Evolutionary conservation across 75 land plant genomes (phyloP).

Genomic region (Sequoia sempervirens): DNA sequence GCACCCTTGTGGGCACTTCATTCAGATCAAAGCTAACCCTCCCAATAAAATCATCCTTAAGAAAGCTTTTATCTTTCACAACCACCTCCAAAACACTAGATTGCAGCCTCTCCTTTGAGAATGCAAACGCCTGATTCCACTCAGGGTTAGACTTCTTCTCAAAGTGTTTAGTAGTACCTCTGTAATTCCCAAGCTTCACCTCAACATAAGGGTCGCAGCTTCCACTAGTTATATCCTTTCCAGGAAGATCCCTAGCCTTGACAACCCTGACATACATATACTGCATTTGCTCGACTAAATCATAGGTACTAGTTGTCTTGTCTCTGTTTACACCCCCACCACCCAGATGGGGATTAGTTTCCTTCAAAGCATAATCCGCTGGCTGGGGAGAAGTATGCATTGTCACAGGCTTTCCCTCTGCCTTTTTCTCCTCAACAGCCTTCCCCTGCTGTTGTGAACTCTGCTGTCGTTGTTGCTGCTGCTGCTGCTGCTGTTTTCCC

Average conservation of each 20-base stretch:
- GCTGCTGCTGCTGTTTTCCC: not conserved
- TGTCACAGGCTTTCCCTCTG: constrained; percentile 7
- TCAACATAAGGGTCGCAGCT: constrained; percentile 73
- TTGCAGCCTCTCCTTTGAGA: constrained; percentile 68
- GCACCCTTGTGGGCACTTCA: constrained; percentile 78
- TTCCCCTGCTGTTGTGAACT: constrained; percentile 18
- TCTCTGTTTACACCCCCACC: constrained; percentile 30
- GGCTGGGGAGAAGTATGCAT: constrained; percentile 4
- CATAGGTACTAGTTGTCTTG: constrained; percentile 53
- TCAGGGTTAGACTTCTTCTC: constrained; percentile 65
- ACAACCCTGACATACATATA: constrained; percentile 77
- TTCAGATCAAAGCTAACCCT: constrained; percentile 62
- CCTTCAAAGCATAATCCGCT: constrained; percentile 59
- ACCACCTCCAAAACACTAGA: constrained; percentile 57
- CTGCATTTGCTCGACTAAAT: constrained; percentile 80
- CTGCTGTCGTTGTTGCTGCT: constrained; percentile 1
- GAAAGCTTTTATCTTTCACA: constrained; percentile 65
- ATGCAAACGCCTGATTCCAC: constrained; percentile 88
- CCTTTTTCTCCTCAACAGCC: constrained; percentile 16
- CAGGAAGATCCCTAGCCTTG: constrained; percentile 59
- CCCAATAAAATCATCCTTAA: constrained; percentile 74
- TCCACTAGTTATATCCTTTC: constrained; percentile 36
- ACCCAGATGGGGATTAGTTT: constrained; percentile 48
- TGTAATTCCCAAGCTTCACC: constrained; percentile 73
- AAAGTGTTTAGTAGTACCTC: constrained; percentile 53